These are phyloP conservation scores for Oenanthe sinensis DNA, from an alignment of 129 eudicot species.

Conservation along the genomic window DNA sequence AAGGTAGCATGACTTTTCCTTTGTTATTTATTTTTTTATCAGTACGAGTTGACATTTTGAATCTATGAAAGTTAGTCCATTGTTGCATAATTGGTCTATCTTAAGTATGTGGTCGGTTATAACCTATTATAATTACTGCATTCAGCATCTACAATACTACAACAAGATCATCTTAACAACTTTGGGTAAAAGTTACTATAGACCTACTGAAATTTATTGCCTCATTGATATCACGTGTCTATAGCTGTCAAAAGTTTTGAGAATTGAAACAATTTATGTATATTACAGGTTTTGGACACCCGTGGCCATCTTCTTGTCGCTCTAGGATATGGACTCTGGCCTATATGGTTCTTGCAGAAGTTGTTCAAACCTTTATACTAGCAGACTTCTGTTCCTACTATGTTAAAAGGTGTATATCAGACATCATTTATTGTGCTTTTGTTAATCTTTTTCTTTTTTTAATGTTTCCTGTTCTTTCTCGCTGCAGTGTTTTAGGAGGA, in stretches of 20 bases:
- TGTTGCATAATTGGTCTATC: not conserved
- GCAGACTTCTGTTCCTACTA: conserved; percentile 49
- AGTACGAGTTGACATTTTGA: not conserved
- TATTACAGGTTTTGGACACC: conserved; percentile 62
- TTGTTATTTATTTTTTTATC: too few relatives aligned
- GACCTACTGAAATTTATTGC: not conserved
- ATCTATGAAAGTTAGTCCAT: not conserved
- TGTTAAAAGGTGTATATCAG: not conserved
- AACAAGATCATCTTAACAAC: not conserved
- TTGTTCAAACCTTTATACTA: conserved; percentile 41
- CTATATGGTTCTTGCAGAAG: conserved; percentile 65
- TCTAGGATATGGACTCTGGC: conserved; percentile 78
- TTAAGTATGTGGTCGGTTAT: not conserved
- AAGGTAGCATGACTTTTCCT: not conserved
- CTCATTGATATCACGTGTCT: not conserved
- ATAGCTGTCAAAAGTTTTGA: not conserved
- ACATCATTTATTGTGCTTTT: not conserved
- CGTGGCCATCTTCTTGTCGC: conserved; percentile 74
- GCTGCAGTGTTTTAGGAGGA: conserved; percentile 76
- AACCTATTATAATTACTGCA: too few relatives aligned
- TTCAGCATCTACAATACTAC: not conserved
- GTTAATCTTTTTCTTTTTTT: not conserved
- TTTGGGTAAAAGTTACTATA: not conserved
- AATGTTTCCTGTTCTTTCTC: not conserved
- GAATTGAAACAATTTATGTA: not conserved